Evolutionary conservation across 2,329 filamentous ascomycete genomes (phyloP), one percentile per base, ranked within the genome.

Genomic region (Penicillium sp.): DNA sequence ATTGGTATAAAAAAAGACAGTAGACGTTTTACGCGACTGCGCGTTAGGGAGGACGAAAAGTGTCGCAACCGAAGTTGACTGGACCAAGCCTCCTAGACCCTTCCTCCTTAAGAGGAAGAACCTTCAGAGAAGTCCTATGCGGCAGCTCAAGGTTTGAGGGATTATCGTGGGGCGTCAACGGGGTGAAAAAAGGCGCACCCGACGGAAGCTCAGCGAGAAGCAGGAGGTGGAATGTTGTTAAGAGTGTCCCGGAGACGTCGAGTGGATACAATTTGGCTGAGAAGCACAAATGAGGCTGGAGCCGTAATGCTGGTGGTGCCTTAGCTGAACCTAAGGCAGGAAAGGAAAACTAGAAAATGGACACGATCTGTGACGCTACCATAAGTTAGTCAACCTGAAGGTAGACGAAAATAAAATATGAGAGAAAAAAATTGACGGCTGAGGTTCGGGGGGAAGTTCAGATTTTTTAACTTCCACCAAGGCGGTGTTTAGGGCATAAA

Each of bases 71-170:
- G 85, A 90, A 85, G 84, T 84, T 88, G 85, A 88, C 88, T 87
- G 90, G 91, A 89, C 92, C 90, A 92, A 91, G 91, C 89, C 92
- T 93, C 89, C 90, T 92, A 90, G 92, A 96, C 92, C 95, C 95
- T 96, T 93, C 95, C 95, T 93, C 93, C 80, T 82, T 83, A 83
- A 95, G 93, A 96, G 93, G 93, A 98, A 98, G 93, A 96, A 93
- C 90, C 90, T 88, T 85, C 86, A 87, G 88, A 88, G 86, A 86
- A 88, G 90, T 96, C 91, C 92, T 98, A 99, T 99, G 93, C 95
- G 95, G 95, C 95, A 98, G 93, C 91, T 96, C 90, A 85, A 80
- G 78, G 80, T 80, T 80, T 84, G 79, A 77, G 84, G 80, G 75
- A 80, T 84, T 77, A 83, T 84, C 67, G 74, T 75, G 66, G 65